Evolutionary conservation across 1,284 basidiomycete genomes (phyloP).

Genomic region (Papiliotrema fonsecae): DNA sequence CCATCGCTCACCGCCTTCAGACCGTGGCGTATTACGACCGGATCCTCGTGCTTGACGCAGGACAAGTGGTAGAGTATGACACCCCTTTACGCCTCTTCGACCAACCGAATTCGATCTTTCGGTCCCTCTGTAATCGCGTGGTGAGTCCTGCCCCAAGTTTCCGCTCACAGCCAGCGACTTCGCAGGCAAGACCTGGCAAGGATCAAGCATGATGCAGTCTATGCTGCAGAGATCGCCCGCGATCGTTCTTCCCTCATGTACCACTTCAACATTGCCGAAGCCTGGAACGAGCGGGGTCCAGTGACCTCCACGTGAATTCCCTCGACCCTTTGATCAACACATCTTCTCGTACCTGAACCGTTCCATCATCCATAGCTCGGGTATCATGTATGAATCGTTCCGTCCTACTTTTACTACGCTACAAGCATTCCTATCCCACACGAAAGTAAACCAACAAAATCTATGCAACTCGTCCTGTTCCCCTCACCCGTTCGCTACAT

Average conservation of each 20-base stretch:
- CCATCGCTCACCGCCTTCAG: constrained; percentile 69
- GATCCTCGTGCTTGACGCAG: constrained; percentile 43
- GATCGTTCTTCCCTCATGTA: constrained; percentile 10
- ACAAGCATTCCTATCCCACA: too few species aligned
- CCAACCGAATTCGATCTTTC: constrained; percentile 30
- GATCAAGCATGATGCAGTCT: constrained; percentile 3
- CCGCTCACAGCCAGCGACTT: not conserved
- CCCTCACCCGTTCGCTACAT: too few species aligned
- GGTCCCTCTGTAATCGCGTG: constrained; percentile 10
- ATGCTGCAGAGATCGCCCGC: constrained; percentile 7
- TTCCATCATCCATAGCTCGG: too few species aligned
- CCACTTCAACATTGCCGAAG: constrained; percentile 11
- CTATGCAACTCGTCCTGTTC: too few species aligned
- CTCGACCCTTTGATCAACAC: too few species aligned
- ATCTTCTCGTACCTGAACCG: too few species aligned
- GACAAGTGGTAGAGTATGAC: constrained; percentile 42
- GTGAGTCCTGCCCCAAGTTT: constrained; percentile 1
- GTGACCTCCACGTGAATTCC: not conserved
- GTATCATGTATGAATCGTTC: too few species aligned
- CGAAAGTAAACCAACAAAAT: too few species aligned
- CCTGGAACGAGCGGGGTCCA: constrained; percentile 7
- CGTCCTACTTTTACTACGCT: too few species aligned
- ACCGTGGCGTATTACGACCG: constrained; percentile 57
- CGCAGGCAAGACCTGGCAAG: constrained; percentile 3
- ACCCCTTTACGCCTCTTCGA: constrained; percentile 43